phyloP scores from a whole-genome alignment of 1,284 basidiomycete species.

The Fomitopsis betulina region DNA sequence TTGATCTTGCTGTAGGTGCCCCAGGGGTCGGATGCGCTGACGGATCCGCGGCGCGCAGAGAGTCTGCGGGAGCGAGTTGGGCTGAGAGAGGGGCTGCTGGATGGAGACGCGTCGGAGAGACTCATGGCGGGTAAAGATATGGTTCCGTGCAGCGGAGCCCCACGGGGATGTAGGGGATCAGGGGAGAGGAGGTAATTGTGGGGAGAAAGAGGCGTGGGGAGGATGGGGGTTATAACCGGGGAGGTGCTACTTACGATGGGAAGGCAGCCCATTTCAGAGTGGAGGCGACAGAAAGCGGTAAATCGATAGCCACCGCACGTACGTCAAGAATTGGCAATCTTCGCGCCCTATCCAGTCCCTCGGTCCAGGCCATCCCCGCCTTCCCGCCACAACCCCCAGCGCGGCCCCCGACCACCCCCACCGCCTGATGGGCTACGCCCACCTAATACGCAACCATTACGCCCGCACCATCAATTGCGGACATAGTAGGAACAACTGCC shows the following conservation, averaged over 20 bases:
- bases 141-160: conserved; percentile 9
- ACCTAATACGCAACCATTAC: conserved; percentile 1
- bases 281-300: conserved; percentile 2
- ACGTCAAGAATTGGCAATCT: conserved; percentile 3
- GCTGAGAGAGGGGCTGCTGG: conserved; percentile 22
- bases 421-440: neutral
- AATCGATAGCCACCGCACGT: conserved; percentile 7
- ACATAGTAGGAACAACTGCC: neutral
- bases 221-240: neutral
- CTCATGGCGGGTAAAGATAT: conserved; percentile 13
- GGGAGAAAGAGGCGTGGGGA: neutral
- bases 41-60: conserved; percentile 57
- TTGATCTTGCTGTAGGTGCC: conserved; percentile 48
- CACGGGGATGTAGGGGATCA: conserved; percentile 9
- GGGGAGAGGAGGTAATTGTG: conserved; percentile 7
- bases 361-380: neutral
- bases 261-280: neutral
- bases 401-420: neutral
- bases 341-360: neutral
- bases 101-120: conserved; percentile 17
- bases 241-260: neutral
- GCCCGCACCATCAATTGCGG: neutral
- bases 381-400: neutral
- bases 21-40: conserved; percentile 61
- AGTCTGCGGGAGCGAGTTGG: conserved; percentile 36